These are phyloP conservation scores for Verticillium tricorpus DNA, from an alignment of 2,329 filamentous ascomycete genomes.

Conservation along the genomic window DNA sequence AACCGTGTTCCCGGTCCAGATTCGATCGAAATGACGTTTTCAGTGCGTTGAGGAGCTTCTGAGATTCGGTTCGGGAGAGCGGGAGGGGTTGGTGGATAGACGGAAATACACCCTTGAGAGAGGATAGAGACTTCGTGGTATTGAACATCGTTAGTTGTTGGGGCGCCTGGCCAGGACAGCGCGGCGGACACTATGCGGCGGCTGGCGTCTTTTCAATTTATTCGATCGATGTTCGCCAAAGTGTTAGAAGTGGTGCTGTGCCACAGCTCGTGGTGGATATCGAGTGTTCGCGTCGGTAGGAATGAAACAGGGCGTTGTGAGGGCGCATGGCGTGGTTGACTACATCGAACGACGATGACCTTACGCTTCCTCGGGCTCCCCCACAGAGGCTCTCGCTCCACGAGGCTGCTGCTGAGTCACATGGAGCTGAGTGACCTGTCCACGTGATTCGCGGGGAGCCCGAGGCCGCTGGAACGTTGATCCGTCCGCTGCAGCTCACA, in stretches of 20 bases:
- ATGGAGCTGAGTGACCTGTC: background rate
- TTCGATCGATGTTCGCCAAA: too few species aligned
- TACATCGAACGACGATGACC: background rate
- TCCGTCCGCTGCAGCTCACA: background rate
- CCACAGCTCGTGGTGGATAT: background rate
- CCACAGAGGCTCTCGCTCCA: background rate
- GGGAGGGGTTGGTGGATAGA: slow-evolving; percentile 48
- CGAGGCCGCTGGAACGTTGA: background rate
- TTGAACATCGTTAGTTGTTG: slow-evolving; percentile 21
- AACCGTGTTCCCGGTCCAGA: slow-evolving; percentile 54
- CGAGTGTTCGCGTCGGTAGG: background rate
- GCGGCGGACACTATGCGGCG: too few species aligned
- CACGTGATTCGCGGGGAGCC: background rate
- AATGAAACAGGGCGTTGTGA: background rate
- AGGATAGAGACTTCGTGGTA: slow-evolving; percentile 29
- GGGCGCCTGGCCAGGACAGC: too few species aligned
- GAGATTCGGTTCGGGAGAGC: slow-evolving; percentile 44
- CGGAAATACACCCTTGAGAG: slow-evolving; percentile 35
- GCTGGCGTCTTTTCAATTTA: too few species aligned
- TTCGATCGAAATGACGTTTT: slow-evolving; percentile 54
- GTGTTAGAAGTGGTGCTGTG: background rate
- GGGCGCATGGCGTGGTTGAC: background rate
- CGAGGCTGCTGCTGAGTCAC: background rate
- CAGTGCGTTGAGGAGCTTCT: slow-evolving; percentile 50
- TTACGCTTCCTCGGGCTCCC: background rate